phyloP scores from a whole-genome alignment of 2,329 filamentous ascomycete species.

The Leptoxyphium fumago region DNA sequence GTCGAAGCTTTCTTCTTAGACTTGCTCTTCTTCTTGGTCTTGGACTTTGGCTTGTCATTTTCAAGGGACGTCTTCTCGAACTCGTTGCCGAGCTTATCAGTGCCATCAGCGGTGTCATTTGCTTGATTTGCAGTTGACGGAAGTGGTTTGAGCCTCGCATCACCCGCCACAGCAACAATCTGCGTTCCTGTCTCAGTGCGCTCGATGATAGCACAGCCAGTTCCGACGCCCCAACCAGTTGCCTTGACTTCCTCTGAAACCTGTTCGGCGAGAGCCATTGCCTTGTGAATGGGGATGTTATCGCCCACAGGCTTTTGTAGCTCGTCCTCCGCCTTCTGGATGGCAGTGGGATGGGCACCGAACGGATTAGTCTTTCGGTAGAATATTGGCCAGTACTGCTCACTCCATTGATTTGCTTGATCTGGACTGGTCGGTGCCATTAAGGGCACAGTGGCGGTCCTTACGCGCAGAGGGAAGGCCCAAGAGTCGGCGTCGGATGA shows the following conservation, averaged over 20 bases:
- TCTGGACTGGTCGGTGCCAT: conserved; percentile 60
- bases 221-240: conserved; percentile 48
- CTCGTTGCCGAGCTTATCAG: background rate
- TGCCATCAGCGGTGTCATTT: background rate
- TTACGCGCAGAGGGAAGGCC: conserved; percentile 37
- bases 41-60: background rate
- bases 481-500: conserved; percentile 20
- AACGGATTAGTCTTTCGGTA: conserved; percentile 82
- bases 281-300: conserved; percentile 34
- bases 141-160: conserved; percentile 51
- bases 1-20: background rate
- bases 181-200: conserved; percentile 33
- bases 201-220: conserved; percentile 65
- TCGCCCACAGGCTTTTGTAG: conserved; percentile 31
- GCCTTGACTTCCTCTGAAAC: conserved; percentile 46
- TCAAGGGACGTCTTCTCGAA: background rate
- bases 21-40: background rate
- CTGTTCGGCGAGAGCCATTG: conserved; percentile 50
- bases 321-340: conserved; percentile 54
- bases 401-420: conserved; percentile 60
- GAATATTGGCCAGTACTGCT: conserved; percentile 68
- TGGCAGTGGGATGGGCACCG: conserved; percentile 64
- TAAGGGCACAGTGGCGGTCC: conserved; percentile 53
- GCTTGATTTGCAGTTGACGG: background rate
- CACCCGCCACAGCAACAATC: conserved; percentile 59